phyloP scores from a whole-genome alignment of 1,284 basidiomycete genomes.

The Mycosarcoma maydis region DNA sequence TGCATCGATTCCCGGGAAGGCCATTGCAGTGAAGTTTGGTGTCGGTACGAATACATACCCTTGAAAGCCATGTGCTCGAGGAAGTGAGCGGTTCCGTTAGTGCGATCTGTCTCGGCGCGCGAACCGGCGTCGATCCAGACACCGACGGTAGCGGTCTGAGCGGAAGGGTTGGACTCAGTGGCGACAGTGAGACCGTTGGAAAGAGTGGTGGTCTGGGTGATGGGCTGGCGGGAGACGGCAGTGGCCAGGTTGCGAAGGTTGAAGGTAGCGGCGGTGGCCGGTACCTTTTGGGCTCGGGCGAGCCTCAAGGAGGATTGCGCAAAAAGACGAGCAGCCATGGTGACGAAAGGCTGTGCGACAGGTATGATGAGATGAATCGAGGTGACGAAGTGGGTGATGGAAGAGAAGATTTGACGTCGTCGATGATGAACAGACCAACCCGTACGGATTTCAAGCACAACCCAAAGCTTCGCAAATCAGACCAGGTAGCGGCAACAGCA shows the following conservation, averaged over 20 bases:
- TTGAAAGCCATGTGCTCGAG: slow-evolving; percentile 89
- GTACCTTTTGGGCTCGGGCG: slow-evolving; percentile 46
- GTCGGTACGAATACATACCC: slow-evolving; percentile 54
- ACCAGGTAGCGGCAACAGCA: too few relatives aligned
- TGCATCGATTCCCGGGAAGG: not conserved
- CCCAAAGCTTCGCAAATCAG: slow-evolving; percentile 9
- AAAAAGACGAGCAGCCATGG: slow-evolving; percentile 53
- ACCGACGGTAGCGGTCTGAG: slow-evolving; percentile 97
- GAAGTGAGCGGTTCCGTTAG: slow-evolving; percentile 97
- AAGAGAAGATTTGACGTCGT: not conserved
- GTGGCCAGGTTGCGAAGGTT: slow-evolving; percentile 50
- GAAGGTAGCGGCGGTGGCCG: slow-evolving; percentile 43
- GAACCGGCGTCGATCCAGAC: slow-evolving; percentile 99
- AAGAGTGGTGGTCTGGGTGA: slow-evolving; percentile 63
- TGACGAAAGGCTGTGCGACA: slow-evolving; percentile 33
- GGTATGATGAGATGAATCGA: slow-evolving; percentile 14
- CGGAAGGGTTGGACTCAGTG: slow-evolving; percentile 84
- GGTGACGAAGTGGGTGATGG: slow-evolving; percentile 8
- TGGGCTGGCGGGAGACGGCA: slow-evolving; percentile 51
- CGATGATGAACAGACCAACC: slow-evolving; percentile 18
- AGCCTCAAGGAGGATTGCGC: slow-evolving; percentile 52
- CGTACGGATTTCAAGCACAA: not conserved
- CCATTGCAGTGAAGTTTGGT: not conserved
- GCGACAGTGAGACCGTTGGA: slow-evolving; percentile 67
- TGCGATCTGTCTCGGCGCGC: slow-evolving; percentile 91